Evolutionary conservation across 257 asterid species (phyloP).

Genomic region (Solanum appendiculatum): DNA sequence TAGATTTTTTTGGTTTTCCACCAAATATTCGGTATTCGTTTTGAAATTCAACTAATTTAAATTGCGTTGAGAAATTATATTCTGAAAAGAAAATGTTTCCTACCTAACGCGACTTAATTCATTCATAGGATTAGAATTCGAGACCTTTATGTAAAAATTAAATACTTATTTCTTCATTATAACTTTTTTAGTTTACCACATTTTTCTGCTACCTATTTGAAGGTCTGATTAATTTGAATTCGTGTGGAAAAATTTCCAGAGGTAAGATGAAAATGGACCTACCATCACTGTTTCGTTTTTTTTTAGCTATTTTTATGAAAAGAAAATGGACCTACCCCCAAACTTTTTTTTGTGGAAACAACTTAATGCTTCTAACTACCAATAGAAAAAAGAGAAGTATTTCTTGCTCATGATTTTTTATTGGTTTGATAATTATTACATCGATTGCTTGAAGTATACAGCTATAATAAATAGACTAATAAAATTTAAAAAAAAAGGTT

Average conservation of each 20-base stretch:
- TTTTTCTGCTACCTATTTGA: background rate
- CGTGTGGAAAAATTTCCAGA: fast-evolving
- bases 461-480: background rate
- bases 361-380: background rate
- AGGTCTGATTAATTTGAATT: fast-evolving
- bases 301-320: background rate
- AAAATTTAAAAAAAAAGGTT: background rate
- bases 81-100: fast-evolving
- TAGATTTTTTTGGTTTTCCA: background rate
- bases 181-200: background rate
- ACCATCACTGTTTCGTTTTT: background rate
- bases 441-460: background rate
- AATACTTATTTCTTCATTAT: background rate
- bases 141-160: background rate
- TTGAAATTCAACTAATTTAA: background rate
- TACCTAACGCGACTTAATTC: background rate
- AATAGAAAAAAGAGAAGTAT: background rate
- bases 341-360: background rate
- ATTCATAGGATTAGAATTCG: background rate
- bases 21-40: background rate
- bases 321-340: background rate
- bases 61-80: fast-evolving
- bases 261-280: background rate
- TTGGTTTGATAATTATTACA: background rate
- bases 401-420: background rate